A percentile compares a stretch with the other conserved stretches of the same genome.
Evolutionary conservation across 495 filamentous ascomycete genomes (phyloP).

Genomic region (Pyronema omphalodes): DNA sequence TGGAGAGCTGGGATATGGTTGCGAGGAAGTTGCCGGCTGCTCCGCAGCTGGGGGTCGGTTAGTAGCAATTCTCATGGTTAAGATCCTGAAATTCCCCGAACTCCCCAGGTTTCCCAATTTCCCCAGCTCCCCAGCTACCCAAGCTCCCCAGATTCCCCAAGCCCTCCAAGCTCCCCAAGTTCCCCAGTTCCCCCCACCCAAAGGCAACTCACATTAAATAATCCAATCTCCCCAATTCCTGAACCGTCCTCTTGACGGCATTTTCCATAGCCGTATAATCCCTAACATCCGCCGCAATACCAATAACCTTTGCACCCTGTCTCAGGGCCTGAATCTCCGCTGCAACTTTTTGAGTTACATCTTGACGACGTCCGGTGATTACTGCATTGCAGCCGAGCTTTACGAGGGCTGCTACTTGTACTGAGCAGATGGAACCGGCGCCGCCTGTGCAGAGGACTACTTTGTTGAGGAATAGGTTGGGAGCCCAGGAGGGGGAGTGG

Average conservation of each 20-base stretch:
- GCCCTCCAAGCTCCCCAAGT: too few relatives aligned
- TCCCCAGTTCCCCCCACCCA: not conserved
- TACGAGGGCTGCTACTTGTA: conserved; percentile 78
- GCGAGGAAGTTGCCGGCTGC: conserved; percentile 94
- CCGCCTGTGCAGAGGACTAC: conserved; percentile 94
- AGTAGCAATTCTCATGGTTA: too few relatives aligned
- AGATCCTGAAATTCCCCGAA: too few relatives aligned
- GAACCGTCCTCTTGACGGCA: conserved; percentile 59
- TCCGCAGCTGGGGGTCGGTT: conserved; percentile 78
- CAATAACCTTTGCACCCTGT: conserved; percentile 61
- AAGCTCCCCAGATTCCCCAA: too few relatives aligned
- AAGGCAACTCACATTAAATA: conserved; percentile 65
- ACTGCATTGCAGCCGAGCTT: conserved; percentile 83
- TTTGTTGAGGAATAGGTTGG: conserved; percentile 35
- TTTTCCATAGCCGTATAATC: conserved; percentile 31
- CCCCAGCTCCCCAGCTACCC: not conserved
- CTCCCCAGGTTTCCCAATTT: too few relatives aligned
- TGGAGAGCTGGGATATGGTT: conserved; percentile 56
- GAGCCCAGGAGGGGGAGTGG: conserved; percentile 26
- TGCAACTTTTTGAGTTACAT: conserved; percentile 68
- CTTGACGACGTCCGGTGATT: conserved; percentile 79
- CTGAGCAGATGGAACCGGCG: conserved; percentile 81
- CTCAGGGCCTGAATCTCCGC: conserved; percentile 63
- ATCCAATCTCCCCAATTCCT: conserved; percentile 72
- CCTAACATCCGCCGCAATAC: conserved; percentile 71